Conservation (phyloP, 1,284 basidiomycete genomes). For the Xanthoconium separans region DNA sequence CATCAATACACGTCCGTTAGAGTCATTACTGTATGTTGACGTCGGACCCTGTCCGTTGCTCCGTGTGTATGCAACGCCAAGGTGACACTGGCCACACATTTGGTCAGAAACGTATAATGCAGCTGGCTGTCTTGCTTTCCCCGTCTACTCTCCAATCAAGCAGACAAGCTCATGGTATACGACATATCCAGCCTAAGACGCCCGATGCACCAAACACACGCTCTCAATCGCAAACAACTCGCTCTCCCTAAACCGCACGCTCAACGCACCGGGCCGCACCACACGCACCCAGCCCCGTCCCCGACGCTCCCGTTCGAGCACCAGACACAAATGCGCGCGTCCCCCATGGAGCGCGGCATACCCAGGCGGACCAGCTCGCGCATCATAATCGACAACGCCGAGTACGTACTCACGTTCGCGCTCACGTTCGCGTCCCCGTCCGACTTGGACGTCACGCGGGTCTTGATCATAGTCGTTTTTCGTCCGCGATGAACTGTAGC, state of each 20-base stretch:
- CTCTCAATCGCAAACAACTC: constrained; percentile 23
- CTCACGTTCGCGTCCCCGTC: constrained; percentile 11
- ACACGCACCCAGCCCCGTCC: constrained; percentile 25
- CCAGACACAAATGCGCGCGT: constrained; percentile 24
- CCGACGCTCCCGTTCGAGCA: constrained; percentile 24
- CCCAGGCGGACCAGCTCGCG: constrained; percentile 21
- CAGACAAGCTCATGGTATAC: too few species aligned
- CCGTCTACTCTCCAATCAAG: too few species aligned
- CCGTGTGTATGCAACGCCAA: too few species aligned
- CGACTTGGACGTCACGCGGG: constrained; percentile 4
- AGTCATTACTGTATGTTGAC: too few species aligned
- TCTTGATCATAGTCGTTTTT: constrained; percentile 11
- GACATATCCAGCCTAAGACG: constrained; percentile 2
- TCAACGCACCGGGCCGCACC: constrained; percentile 20
- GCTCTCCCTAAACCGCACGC: constrained; percentile 25
- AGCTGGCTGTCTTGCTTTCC: too few species aligned
- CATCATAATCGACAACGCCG: constrained; percentile 27
- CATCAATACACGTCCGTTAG: too few species aligned
- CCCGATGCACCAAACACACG: constrained; percentile 24
- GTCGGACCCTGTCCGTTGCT: too few species aligned
- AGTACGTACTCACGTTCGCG: constrained; percentile 18
- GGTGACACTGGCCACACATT: too few species aligned
- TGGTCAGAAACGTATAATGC: too few species aligned
- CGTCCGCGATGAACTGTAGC: constrained; percentile 1
- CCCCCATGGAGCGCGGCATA: constrained; percentile 24